Percentiles rank a stretch among this genome's conserved stretches.
These are phyloP conservation scores for Boletus sp. DNA, from an alignment of 768 basidiomycete genomes.

Conservation along the genomic window DNA sequence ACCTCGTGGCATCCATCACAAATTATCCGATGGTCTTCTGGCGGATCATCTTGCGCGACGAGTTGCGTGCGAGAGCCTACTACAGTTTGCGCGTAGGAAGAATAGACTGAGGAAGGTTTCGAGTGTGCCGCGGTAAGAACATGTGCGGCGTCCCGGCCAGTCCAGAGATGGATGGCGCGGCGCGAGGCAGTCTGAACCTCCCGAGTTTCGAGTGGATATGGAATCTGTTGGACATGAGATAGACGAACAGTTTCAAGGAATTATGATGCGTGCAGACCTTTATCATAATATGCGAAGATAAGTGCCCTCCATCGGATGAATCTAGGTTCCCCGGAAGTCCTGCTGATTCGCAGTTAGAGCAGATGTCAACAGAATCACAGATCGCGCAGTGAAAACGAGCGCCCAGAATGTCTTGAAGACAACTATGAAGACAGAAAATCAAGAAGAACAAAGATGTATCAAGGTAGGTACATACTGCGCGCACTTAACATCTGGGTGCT, in stretches of 20 bases:
- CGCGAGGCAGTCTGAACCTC: constrained; percentile 77
- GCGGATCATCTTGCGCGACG: constrained; percentile 27
- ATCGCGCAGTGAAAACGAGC: constrained; percentile 91
- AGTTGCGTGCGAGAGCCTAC: constrained; percentile 48
- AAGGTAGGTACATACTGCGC: constrained; percentile 60
- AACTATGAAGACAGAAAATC: constrained; percentile 45
- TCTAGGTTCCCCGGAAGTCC: constrained; percentile 82
- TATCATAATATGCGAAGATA: constrained; percentile 88
- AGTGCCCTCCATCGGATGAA: constrained; percentile 71
- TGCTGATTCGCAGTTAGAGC: constrained; percentile 82
- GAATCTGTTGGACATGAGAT: constrained; percentile 55
- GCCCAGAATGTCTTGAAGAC: constrained; percentile 85
- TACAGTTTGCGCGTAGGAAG: constrained; percentile 66
- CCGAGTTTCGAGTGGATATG: constrained; percentile 69
- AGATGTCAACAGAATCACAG: constrained; percentile 82
- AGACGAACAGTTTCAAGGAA: background rate
- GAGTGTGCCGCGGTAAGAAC: constrained; percentile 47
- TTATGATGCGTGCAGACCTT: constrained; percentile 53
- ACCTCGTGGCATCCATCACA: constrained; percentile 65
- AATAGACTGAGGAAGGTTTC: constrained; percentile 55
- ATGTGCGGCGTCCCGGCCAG: constrained; percentile 66
- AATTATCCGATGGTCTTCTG: constrained; percentile 52
- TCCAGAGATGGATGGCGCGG: constrained; percentile 73
- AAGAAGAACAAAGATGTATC: background rate
- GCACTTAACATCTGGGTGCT: constrained; percentile 81